Evolutionary conservation across 2,329 filamentous ascomycete genomes (phyloP), one percentile per base, ranked within the genome.

Genomic region (Botryotinia convoluta): DNA sequence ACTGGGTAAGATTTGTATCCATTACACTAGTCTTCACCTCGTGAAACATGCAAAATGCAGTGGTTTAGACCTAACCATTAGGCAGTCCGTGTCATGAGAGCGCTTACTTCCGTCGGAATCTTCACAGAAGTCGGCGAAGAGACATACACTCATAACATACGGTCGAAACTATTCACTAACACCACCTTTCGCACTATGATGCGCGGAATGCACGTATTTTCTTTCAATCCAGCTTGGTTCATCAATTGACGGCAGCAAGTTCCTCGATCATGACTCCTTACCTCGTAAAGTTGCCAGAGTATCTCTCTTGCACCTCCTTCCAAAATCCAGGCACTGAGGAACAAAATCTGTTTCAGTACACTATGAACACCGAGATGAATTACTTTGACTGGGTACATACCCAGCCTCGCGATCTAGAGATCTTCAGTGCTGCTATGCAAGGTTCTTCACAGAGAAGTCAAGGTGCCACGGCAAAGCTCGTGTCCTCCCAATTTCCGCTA

Each of bases 161-260:
- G 48, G 35, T 69, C 65, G 12, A 57, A 42, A 69, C 6, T 39
- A 69, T 59, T 72, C 2, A 65, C 62, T 16, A 61, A 54, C 37
- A 48, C n/a, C n/a, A 37, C 48, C 10, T 72, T 69, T 69, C 65
- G 65, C 48, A 69, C 51, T 57, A 16, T 69, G 20, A 69, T 69
- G 65, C 65, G 48, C 12, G 45, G 48, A 69, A 26, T 69, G 65
- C 59, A 42, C 2, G 48, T 69, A 69, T 39, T 26, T 39, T 57
- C 29, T 29, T 2, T 42, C 48, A 22, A 29, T 59, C 22, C 14
- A 42, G 35, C 37, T 10, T 10, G 4, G 42, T 42, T 22, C 18
- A 42, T 42, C 42, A 29, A 29, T 29, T 57, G n/a, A 44, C 22
- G 29, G 59, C n/a, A n/a, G 29, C 32, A 42, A 69, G 65, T 35